Evolutionary conservation across 2,329 filamentous ascomycete genomes (phyloP), one percentile per base, ranked within the genome.

Genomic region (Purpureocillium takamizusanense): DNA sequence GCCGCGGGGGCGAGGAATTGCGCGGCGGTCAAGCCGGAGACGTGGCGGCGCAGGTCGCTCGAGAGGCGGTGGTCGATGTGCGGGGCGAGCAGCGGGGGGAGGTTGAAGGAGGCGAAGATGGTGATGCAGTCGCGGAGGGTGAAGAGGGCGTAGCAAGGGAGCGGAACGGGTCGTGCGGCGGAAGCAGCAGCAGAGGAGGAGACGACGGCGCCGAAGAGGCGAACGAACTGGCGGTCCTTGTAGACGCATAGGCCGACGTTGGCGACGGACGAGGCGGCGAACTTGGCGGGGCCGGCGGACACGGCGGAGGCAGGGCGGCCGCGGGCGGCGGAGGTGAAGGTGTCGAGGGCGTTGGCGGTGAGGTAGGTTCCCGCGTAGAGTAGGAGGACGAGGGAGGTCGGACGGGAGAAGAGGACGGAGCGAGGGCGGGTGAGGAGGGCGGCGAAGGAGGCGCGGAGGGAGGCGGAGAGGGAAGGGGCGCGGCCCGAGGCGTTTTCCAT

Each of bases 311-410:
- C 74, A 27, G 78, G 66, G 13, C 66, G 61, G 52, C 75, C 64
- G 35, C 66, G 60, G 12, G 78, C 49, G 2, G 83, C 87, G 5
- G 86, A 82, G 33, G 78, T 67, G 35, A 77, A 60, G 0, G 90
- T 95, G 65, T 97, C 90, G 56, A 95, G 78, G 11, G 74, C 65
- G 66, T 95, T 95, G 46, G 90, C 89, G 1, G 86, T 87, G 11
- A 92, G 66, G 66, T 95, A 95, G 42, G 90, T 97, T 48, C 85
- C 82, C 44, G 81, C 85, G 69, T 95, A 97, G 32, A 94, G 69
- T 61, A 76, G 67, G 62, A 77, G 73, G 55, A 88, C 81, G 47
- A 87, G 71, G 33, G 66, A 76, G 51, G 83, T 83, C 1, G 83
- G 82, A 42, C 75, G 76, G 36, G 77, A 77, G 55, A 78, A 61